Evolutionary conservation across 2,329 filamentous ascomycete species (phyloP), one percentile per base, ranked within the genome.

Genomic region (Chrysoporthe deuterocubensis): DNA sequence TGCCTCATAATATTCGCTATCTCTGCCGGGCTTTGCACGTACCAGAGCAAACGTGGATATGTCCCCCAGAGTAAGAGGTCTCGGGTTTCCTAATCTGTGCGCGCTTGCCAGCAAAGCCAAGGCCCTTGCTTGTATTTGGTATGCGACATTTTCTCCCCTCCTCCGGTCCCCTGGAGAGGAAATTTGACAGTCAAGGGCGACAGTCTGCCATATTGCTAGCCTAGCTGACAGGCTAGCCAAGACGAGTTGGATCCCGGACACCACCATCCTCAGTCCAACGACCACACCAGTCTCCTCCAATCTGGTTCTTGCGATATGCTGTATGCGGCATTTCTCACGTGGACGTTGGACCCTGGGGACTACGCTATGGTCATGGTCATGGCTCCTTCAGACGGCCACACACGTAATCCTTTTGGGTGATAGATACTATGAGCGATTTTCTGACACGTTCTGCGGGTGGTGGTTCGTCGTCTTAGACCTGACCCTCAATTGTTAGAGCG

Each of bases 391-490:
- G 48, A 9, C 7, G n/a, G 46, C 18, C 48, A 26, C 48, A 21
- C 21, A 52, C 21, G 48, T 4, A 50, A 18, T 13, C 48, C 11
- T 44, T 44, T 44, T 44, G 11, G 7, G 14, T 52, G 7, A 26
- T 52, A 26, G 21, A n/a, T 58, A 40, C 56, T 58, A 42, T 58
- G 56, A 58, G 56, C 56, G 56, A 58, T 58, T 58, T 58, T 42
- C 16, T 40, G 32, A n/a, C 34, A 21, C 32, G 52, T 8, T 6
- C 18, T 32, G 44, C 50, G 50, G 50, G 26, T 9, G 50, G 50
- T 54, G 26, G 50, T 32, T 32, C 26, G 50, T 34, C 32, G 26
- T 34, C 21, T 26, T 54, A 6, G 26, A 7, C 26, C 11, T 32
- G 48, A 11, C 21, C 8, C 21, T 52, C 4, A 2, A 14, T 26